Base-by-base conservation (phyloP, 148 eudicot species). In the Limonium bicolor region DNA sequence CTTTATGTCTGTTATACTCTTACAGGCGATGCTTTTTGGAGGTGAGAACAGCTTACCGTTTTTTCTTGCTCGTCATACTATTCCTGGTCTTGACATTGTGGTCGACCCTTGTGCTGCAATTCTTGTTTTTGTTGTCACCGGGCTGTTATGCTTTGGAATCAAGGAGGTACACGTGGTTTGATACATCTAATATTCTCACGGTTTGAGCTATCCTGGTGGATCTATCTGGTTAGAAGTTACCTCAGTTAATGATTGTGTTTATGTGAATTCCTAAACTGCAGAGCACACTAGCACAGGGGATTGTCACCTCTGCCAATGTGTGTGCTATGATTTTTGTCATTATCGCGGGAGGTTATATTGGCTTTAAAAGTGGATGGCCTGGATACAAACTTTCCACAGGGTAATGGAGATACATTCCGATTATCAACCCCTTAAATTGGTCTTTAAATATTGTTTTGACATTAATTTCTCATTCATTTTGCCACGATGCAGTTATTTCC, bases 21-120 rank as follows among this genome's bases (percentile, higher is more conserved):
- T 18, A 18, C 52, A 88, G 96, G 93, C 80, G 19, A 55, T 84
- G 69, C 82, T 90, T 46, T 81, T 90, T 48, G 97, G 97, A 25
- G 73, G 80, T 41, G 50, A 65, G 47, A 67, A 71, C 49, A 75
- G 84, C 63, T 65, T 84, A 54, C 97, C 95, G 41, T 36, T 53
- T 20, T 84, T 80, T 61, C 72, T 90, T 42, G 71, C 84, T 13
- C 95, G 97, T 18, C 93, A 75, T 7, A 37, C 69, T 53, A 48
- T 90, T 46, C 82, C 93, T 43, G 68, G 73, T 37, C 65, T 90
- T 66, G 77, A 56, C 50, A 46, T 90, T 38, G 61, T 65, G 43
- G 78, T 90, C 35, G 97, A 90, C 34, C 97, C 97, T 30, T 90
- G 97, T 73, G 97, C 97, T 19, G 87, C 87, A 35, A 36, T 84